Percentiles rank a stretch among this genome's conserved stretches.
Evolutionary conservation across 768 basidiomycete genomes (phyloP).

Genomic region (Mycena sanguinolenta): DNA sequence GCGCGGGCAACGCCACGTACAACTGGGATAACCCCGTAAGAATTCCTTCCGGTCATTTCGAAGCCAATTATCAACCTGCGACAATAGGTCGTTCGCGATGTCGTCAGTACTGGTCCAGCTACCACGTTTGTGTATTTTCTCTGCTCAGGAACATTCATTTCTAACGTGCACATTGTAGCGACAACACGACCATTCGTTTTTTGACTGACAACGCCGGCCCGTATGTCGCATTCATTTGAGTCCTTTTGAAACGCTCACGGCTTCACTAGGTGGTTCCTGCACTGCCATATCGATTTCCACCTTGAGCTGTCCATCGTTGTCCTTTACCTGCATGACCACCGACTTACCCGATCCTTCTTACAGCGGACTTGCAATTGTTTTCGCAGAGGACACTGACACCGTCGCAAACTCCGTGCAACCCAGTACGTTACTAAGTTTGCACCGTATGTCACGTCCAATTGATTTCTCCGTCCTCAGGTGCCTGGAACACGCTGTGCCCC

Average conservation of each 20-base stretch:
- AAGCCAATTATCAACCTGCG: background rate
- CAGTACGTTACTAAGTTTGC: too few species aligned
- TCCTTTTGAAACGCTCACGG: background rate
- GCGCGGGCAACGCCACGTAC: conserved; percentile 39
- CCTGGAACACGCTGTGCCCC: too few species aligned
- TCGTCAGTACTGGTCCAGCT: conserved; percentile 41
- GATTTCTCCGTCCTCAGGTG: too few species aligned
- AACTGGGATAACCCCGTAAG: conserved; percentile 59
- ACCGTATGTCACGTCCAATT: too few species aligned
- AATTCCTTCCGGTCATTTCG: background rate
- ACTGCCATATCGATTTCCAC: conserved; percentile 51
- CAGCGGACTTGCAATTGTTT: conserved; percentile 26
- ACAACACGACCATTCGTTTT: conserved; percentile 62
- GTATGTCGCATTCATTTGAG: background rate
- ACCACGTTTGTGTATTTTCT: conserved; percentile 1
- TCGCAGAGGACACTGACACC: conserved; percentile 29
- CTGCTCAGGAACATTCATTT: background rate
- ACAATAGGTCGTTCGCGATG: conserved; percentile 52
- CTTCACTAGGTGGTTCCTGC: conserved; percentile 37
- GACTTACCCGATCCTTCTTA: background rate
- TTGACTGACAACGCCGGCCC: conserved; percentile 71
- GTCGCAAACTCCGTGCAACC: conserved; percentile 24
- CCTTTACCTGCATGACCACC: background rate
- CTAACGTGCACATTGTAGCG: conserved; percentile 39
- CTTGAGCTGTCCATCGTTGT: conserved; percentile 37